phyloP scores from a whole-genome alignment of 306 rosid genomes.

The Trichosanthes cucumerina region DNA sequence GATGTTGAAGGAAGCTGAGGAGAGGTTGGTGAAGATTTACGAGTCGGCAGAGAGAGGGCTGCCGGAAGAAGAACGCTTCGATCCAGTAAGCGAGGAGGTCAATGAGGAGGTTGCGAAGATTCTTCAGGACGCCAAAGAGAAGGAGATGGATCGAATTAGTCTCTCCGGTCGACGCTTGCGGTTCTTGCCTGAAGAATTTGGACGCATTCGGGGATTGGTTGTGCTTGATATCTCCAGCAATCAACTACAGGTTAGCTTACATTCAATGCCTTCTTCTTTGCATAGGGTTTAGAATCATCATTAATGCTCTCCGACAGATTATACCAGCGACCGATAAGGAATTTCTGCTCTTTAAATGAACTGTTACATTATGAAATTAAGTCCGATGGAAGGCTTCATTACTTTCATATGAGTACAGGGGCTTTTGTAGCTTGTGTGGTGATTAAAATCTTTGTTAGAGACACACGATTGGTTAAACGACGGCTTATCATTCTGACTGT shows the following conservation, averaged over 20 bases:
- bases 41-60: constrained; percentile 27
- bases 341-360: background rate
- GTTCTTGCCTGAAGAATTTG: constrained; percentile 62
- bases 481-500: background rate
- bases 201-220: constrained; percentile 41
- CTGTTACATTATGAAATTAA: background rate
- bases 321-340: background rate
- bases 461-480: background rate
- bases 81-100: constrained; percentile 19
- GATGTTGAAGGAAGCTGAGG: constrained; percentile 73
- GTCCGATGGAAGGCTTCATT: background rate
- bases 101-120: constrained; percentile 60
- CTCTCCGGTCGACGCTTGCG: constrained; percentile 42
- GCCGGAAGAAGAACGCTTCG: background rate
- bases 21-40: constrained; percentile 59
- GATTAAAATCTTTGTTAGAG: background rate
- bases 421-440: background rate
- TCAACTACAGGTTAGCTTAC: constrained; percentile 44
- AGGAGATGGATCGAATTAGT: constrained; percentile 43
- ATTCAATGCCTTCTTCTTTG: background rate
- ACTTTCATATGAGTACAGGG: background rate
- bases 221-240: constrained; percentile 55
- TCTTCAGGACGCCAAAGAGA: constrained; percentile 49
- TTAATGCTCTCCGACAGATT: background rate
- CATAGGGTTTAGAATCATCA: background rate